Conservation (phyloP, 768 basidiomycete genomes). For the Lyophyllum atratum region DNA sequence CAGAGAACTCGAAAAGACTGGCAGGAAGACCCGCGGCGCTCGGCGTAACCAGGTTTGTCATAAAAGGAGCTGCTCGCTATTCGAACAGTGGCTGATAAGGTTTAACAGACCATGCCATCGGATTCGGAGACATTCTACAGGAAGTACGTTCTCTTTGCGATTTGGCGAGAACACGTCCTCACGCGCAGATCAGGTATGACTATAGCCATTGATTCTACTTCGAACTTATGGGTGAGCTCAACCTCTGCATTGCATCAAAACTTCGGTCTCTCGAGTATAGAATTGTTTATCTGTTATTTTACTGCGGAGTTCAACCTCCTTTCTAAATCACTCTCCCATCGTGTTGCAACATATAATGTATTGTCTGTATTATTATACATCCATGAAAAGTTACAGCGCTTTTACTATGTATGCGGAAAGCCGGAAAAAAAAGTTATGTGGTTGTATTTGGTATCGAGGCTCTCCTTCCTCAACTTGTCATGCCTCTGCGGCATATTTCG, state of each 20-base stretch:
- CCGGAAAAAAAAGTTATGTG: too few species aligned
- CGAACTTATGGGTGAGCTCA: constrained; percentile 10
- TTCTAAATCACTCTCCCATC: not conserved
- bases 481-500: not conserved
- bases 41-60: constrained; percentile 51
- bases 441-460: too few species aligned
- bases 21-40: constrained; percentile 63
- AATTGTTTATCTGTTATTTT: not conserved
- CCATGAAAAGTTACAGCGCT: not conserved
- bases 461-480: too few species aligned
- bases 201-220: constrained; percentile 36
- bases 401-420: too few species aligned
- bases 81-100: not conserved
- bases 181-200: constrained; percentile 35
- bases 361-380: not conserved
- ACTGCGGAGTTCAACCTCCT: constrained; percentile 8
- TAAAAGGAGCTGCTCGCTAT: not conserved
- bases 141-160: constrained; percentile 51
- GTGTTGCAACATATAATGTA: not conserved
- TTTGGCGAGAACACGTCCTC: not conserved
- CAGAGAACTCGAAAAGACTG: constrained; percentile 54
- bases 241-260: constrained; percentile 6
- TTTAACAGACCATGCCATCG: constrained; percentile 54
- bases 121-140: constrained; percentile 86
- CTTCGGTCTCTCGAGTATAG: not conserved